Evolutionary conservation across 1,284 basidiomycete genomes (phyloP).

Genomic region (Ceratobasidium sp.): DNA sequence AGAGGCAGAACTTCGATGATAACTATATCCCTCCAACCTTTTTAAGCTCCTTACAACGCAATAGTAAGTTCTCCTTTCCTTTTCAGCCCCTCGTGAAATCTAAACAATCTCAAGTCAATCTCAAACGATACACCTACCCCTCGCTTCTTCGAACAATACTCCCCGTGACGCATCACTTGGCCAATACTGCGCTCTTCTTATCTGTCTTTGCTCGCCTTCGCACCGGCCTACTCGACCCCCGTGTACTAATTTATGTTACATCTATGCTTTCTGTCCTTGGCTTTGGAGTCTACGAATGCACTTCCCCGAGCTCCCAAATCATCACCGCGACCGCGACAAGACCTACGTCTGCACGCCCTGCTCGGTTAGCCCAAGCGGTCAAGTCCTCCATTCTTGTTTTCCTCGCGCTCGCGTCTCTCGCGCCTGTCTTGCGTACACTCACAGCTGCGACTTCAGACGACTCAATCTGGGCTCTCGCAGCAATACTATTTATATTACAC

Average conservation of each 20-base stretch:
- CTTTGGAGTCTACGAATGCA: conserved; percentile 70
- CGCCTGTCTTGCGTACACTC: conserved; percentile 90
- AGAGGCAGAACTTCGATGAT: conserved; percentile 78
- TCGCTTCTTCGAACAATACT: conserved; percentile 76
- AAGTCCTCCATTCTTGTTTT: conserved; percentile 78
- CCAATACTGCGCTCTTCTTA: conserved; percentile 83
- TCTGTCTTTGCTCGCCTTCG: conserved; percentile 80
- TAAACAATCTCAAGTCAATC: conserved; percentile 67
- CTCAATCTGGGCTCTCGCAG: conserved; percentile 93
- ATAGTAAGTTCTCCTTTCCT: conserved; percentile 66
- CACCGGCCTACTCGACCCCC: conserved; percentile 71
- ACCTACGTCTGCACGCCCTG: no score
- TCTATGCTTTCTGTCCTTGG: conserved; percentile 68
- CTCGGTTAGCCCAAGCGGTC: conserved; percentile 38
- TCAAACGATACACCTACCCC: conserved; percentile 78
- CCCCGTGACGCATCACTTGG: conserved; percentile 86
- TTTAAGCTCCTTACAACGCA: conserved; percentile 77
- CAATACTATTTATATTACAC: conserved; percentile 70
- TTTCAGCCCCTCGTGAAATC: conserved; percentile 4
- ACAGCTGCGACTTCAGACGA: conserved; percentile 96
- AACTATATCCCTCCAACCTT: conserved; percentile 86
- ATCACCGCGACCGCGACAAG: conserved; percentile 18
- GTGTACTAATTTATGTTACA: conserved; percentile 74
- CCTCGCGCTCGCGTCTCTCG: conserved; percentile 86
- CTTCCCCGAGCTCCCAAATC: conserved; percentile 51